Base-by-base conservation (phyloP, 306 rosid species). In the Neltuma alba region DNA sequence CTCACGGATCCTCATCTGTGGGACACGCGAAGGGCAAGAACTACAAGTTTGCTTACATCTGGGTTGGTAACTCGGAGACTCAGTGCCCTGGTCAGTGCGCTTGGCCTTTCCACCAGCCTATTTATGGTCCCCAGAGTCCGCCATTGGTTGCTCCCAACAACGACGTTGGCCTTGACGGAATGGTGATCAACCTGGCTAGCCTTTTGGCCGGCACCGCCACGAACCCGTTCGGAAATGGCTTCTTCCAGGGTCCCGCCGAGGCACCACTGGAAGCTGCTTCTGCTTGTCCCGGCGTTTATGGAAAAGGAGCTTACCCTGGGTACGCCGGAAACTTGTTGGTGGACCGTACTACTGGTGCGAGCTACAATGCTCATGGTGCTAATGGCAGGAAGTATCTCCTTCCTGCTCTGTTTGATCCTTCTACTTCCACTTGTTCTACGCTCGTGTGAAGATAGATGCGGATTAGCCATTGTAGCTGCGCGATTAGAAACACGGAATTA, bases 31-130 rank as follows among this genome's bases (percentile, higher is more conserved):
- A 66, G 38, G 88, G 89, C 23, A 89, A 87, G 82, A 76, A 25
- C 40, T 71, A 73, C 77, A 92, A 87, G 77, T 92, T 90, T 60
- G 91, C 93, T 5, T 90, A 90, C 87, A 61, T 92, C 25, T 92
- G 94, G 97, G 97, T 92, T 0, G 97, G 97, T 0, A 90, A 92
- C 83, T 89, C 94, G 0, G 97, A 88, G 80, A 79, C 71, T 1
- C 97, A 90, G 42, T 92, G 97, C 76, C 97, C 97, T 0, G 92
- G 94, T 0, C 93, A 87, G 21, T 92, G 97, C 67, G 91, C 97
- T 0, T 92, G 83, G 96, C 96, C 96, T 0, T 89, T 91, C 76
- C 90, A 91, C 84, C 89, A 89, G 84, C 91, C 93, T 13, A 76
- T 85, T 2, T 92, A 92, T 44, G 97, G 97, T 0, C 92, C 97